A percentile compares a stretch with the other conserved stretches of the same genome.
phyloP scores from a whole-genome alignment of 306 rosid species.

The Herpetospermum pedunculosum region DNA sequence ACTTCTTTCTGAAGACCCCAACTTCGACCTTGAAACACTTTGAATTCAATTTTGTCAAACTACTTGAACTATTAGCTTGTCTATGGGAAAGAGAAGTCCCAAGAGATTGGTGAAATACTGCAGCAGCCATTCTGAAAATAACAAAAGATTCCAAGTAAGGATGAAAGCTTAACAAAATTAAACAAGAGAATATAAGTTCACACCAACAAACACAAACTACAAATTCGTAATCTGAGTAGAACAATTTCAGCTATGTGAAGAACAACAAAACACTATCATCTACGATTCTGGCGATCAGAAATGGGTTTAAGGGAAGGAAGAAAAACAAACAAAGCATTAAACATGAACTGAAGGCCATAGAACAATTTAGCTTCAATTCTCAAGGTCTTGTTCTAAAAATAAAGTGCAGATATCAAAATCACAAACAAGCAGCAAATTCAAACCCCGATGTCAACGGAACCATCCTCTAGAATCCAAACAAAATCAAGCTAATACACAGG shows the following conservation, averaged over 20 bases:
- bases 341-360: background rate
- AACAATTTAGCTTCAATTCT: background rate
- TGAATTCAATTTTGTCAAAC: slow-evolving; percentile 27
- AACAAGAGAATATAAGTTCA: background rate
- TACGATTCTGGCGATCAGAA: background rate
- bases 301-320: background rate
- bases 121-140: slow-evolving; percentile 71
- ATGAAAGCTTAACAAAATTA: background rate
- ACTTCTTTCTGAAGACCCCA: slow-evolving; percentile 35
- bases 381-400: background rate
- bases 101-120: slow-evolving; percentile 44
- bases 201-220: background rate
- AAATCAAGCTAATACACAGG: background rate
- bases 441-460: background rate
- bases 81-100: slow-evolving; percentile 36
- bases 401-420: background rate
- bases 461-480: slow-evolving; percentile 9
- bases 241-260: background rate
- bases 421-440: background rate
- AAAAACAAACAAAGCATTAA: background rate
- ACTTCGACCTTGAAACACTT: slow-evolving; percentile 31
- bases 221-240: background rate
- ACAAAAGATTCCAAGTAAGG: slow-evolving; percentile 10
- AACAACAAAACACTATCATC: background rate
- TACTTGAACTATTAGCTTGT: slow-evolving; percentile 16